Evolutionary conservation across 2,329 filamentous ascomycete species (phyloP), one percentile per base, ranked within the genome.

Genomic region (Fusarium secorum): DNA sequence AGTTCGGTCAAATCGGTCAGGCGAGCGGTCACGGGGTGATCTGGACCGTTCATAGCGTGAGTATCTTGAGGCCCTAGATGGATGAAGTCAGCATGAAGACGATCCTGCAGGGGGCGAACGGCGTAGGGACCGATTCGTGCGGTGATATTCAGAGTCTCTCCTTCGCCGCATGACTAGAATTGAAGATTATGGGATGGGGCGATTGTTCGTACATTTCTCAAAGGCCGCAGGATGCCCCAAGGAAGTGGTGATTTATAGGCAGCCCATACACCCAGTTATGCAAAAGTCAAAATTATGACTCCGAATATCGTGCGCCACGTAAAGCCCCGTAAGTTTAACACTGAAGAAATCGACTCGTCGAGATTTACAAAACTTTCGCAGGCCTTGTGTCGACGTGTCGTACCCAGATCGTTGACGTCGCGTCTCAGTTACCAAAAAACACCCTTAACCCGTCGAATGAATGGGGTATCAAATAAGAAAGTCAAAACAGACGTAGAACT

Each of bases 1-100:
- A 26, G 79, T 81, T 61, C 87, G 83, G 67, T 89, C 85, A 66
- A 86, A 93, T 65, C 90, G 87, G 72, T 89, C 89, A 53, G 91
- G 90, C 30, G 91, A 93, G 72, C 92, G 87, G 76, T 93, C 91
- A 77, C 91, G 85, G 68, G 88, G 85, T 74, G 87, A 91, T 78
- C 89, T 86, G 70, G 89, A 91, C 81, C 85, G 88, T 78, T 85
- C 87, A 77, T 89, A 76, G 55, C 75, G 87, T 78, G 86, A 84
- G 77, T 90, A 90, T 76, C 89, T 86, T 73, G 87, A 80, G 78
- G 89, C 88, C 83, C 87, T 84, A 68, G 83, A 86, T 74, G 81
- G 22, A 63, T 20, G 39, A 35, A 60, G 67, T 72, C 44, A 72
- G 66, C 41, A 70, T 49, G 56, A 41, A 32, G 41, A 38, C 28